Conservation (phyloP, 441 rosid species). For the Populus hybrid region DNA sequence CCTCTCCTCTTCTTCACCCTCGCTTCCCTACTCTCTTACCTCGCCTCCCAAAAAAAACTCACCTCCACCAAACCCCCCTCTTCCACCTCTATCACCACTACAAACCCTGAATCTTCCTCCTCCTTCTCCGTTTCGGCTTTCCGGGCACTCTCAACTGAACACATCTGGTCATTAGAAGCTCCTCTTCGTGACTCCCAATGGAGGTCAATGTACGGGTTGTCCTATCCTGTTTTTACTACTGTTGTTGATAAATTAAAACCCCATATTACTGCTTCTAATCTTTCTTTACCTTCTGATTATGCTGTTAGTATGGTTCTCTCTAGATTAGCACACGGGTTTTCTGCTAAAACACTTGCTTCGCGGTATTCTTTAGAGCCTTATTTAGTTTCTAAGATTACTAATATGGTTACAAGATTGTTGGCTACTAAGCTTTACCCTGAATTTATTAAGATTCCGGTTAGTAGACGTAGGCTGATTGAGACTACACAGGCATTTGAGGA, state of each 20-base stretch:
- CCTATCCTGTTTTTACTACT: slow-evolving; percentile 81
- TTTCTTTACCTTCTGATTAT: slow-evolving; percentile 88
- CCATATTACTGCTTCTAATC: slow-evolving; percentile 79
- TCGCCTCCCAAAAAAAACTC: slow-evolving; percentile 42
- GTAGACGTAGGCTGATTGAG: slow-evolving; percentile 74
- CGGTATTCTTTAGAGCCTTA: slow-evolving; percentile 87
- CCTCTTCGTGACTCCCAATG: slow-evolving; percentile 84
- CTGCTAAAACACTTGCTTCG: slow-evolving; percentile 65
- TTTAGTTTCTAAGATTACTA: slow-evolving; percentile 85
- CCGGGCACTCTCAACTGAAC: slow-evolving; percentile 83
- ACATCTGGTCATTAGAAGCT: slow-evolving; percentile 74
- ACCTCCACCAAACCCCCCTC: slow-evolving; percentile 21
- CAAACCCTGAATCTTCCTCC: slow-evolving; percentile 36
- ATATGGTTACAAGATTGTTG: slow-evolving; percentile 87
- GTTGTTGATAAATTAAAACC: slow-evolving; percentile 90
- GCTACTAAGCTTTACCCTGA: slow-evolving; percentile 92
- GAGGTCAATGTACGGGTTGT: slow-evolving; percentile 82
- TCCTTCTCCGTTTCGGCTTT: slow-evolving; percentile 76
- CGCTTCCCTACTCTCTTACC: slow-evolving; percentile 68
- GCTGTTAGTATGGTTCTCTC: slow-evolving; percentile 97
- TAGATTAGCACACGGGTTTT: slow-evolving; percentile 71
- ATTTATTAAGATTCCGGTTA: slow-evolving; percentile 79
- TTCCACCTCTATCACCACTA: slow-evolving; percentile 16
- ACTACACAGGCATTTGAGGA: slow-evolving; percentile 89
- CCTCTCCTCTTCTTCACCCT: slow-evolving; percentile 69